Evolutionary conservation across 2,329 filamentous ascomycete genomes (phyloP), one percentile per base, ranked within the genome.

Genomic region (Calonectria pseudoreteaudii): DNA sequence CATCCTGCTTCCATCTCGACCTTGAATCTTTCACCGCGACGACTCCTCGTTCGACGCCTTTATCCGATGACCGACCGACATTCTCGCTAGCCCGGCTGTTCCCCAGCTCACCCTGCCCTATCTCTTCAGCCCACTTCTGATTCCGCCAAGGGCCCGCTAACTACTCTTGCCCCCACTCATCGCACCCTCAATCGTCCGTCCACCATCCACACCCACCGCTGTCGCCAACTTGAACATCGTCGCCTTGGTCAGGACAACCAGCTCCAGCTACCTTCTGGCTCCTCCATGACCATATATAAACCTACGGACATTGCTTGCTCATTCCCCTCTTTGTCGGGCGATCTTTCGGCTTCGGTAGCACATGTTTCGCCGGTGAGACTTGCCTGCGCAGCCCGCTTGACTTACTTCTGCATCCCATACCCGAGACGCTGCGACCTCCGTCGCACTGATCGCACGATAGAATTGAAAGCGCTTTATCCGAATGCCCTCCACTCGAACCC

Each of bases 311-410:
- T 50, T 16, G 16, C 16, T 31, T 47, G 31, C 70, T 47, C 52
- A 66, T 60, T 47, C 49, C 73, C 50, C 74, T 47, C 58, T 71
- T 67, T 64, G 66, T 70, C 75, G 74, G 75, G 74, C 68, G 74
- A 74, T 49, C 73, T 68, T 65, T 44, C 66, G 70, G 73, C 77
- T 77, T 76, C 71, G 76, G 77, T 81, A 79, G 78, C 75, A 81
- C 77, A 81, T 81, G 79, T 76, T 81, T 79, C 75, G 78, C 74
- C 58, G 79, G 79, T 81, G 79, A 81, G 79, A 81, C 77, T 77
- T 74, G 68, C 77, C 76, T 79, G 75, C 75, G 74, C 70, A 68
- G 68, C 77, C 74, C 75, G 53, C 60, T 68, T 74, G 73, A 74
- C 28, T 76, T 77, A 66, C 77, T 78, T 66, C 69, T 72, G 64